Evolutionary conservation across 164 flowering plant genomes (phyloP).

Genomic region (Buxus sempervirens): DNA sequence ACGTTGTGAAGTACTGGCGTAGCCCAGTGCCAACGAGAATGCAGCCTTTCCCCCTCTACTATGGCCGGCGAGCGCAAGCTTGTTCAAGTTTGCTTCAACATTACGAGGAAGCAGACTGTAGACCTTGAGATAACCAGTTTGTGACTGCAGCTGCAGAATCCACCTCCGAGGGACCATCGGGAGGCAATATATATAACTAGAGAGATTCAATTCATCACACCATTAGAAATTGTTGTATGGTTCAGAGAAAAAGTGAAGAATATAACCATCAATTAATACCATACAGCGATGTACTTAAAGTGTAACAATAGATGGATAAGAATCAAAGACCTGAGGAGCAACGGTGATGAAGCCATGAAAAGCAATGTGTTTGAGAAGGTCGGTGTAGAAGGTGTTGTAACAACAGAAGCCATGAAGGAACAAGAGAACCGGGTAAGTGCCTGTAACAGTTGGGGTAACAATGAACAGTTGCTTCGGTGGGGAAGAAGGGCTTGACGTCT

Average conservation of each 20-base stretch:
- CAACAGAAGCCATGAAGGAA: constrained; percentile 54
- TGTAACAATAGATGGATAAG: background rate
- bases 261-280: too few species aligned
- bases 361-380: constrained; percentile 50
- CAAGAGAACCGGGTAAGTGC: constrained; percentile 42
- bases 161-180: constrained; percentile 21
- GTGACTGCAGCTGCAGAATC: constrained; percentile 24
- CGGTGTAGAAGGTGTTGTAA: constrained; percentile 46
- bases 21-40: constrained; percentile 39
- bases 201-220: too few species aligned
- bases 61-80: constrained; percentile 44
- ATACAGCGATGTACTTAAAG: too few species aligned
- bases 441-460: constrained; percentile 31
- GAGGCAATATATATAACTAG: background rate
- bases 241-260: too few species aligned
- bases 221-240: background rate
- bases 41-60: constrained; percentile 59
- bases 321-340: constrained; percentile 53
- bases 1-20: background rate
- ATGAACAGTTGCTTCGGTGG: constrained; percentile 50
- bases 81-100: constrained; percentile 23
- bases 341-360: constrained; percentile 69
- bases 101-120: constrained; percentile 27
- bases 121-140: constrained; percentile 42
- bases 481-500: constrained; percentile 6